phyloP scores from a whole-genome alignment of 225 moss, liverwort and hornwort species.

The Polytrichum formosum region DNA sequence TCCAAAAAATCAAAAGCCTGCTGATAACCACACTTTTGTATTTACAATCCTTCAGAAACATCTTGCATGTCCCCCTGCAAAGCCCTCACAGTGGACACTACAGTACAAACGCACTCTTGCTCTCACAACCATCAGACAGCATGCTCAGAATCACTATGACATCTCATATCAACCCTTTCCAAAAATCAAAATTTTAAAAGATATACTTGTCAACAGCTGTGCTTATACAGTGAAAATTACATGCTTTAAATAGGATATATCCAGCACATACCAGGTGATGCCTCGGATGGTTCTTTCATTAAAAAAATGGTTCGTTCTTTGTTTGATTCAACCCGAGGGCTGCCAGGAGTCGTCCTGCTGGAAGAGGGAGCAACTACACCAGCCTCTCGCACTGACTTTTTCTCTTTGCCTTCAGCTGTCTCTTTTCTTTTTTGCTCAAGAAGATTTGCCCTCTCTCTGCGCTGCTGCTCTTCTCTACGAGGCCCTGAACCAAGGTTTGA shows the following conservation, averaged over 20 bases:
- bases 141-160: too few species aligned
- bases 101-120: too few species aligned
- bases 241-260: neutral
- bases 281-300: slow-evolving; percentile 43
- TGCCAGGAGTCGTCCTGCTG: slow-evolving; percentile 33
- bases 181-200: too few species aligned
- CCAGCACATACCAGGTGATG: slow-evolving; percentile 24
- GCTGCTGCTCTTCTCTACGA: slow-evolving; percentile 72
- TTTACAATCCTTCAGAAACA: too few species aligned
- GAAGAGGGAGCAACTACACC: slow-evolving; percentile 31
- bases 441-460: slow-evolving; percentile 61
- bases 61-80: too few species aligned
- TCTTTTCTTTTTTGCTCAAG: slow-evolving; percentile 82
- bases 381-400: slow-evolving; percentile 52
- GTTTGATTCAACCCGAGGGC: slow-evolving; percentile 42
- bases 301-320: slow-evolving; percentile 45
- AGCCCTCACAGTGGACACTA: too few species aligned
- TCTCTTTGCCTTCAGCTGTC: slow-evolving; percentile 63
- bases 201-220: too few species aligned
- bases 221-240: too few species aligned
- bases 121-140: too few species aligned
- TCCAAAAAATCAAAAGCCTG: too few species aligned
- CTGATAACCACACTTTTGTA: too few species aligned
- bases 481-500: slow-evolving; percentile 28
- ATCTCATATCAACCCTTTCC: too few species aligned